A percentile compares a stretch with the other conserved stretches of the same genome.
phyloP scores from a whole-genome alignment of 441 rosid genomes.

The Iberis amara region DNA sequence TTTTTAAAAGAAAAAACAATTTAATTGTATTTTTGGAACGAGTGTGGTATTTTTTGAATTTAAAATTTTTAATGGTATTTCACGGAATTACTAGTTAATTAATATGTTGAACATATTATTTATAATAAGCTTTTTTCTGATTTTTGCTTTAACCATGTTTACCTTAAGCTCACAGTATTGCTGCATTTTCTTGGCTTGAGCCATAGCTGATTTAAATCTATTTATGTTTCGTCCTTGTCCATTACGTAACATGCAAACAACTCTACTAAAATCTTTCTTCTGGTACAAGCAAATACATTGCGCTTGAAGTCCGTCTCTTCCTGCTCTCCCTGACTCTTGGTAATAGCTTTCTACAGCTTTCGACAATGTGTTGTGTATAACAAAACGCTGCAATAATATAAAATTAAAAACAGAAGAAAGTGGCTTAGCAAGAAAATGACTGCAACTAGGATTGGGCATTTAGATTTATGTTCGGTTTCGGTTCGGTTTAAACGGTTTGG shows the following conservation, averaged over 20 bases:
- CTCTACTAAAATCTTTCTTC: conserved; percentile 94
- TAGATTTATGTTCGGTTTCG: no score
- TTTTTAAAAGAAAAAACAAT: no score
- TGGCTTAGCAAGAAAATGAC: not conserved
- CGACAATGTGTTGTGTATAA: conserved; percentile 84
- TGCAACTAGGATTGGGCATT: not conserved
- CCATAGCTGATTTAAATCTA: conserved; percentile 76
- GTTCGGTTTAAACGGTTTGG: no score
- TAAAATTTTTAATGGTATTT: no score
- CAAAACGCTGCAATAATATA: conserved; percentile 58
- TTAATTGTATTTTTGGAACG: no score
- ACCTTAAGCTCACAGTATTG: conserved; percentile 91
- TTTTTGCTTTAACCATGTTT: not conserved
- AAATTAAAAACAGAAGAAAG: not conserved
- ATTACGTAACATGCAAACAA: conserved; percentile 83
- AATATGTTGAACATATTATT: no score
- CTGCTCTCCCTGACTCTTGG: conserved; percentile 97
- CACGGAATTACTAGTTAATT: no score
- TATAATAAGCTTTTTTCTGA: no score
- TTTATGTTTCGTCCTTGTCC: conserved; percentile 66
- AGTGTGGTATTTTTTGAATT: no score
- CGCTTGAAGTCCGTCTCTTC: conserved; percentile 71
- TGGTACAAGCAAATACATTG: conserved; percentile 72
- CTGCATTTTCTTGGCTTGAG: conserved; percentile 86
- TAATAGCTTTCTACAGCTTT: conserved; percentile 91